These are phyloP conservation scores for Teunomyces pallodes DNA, from an alignment of 805 yeast genomes.

Conservation along the genomic window DNA sequence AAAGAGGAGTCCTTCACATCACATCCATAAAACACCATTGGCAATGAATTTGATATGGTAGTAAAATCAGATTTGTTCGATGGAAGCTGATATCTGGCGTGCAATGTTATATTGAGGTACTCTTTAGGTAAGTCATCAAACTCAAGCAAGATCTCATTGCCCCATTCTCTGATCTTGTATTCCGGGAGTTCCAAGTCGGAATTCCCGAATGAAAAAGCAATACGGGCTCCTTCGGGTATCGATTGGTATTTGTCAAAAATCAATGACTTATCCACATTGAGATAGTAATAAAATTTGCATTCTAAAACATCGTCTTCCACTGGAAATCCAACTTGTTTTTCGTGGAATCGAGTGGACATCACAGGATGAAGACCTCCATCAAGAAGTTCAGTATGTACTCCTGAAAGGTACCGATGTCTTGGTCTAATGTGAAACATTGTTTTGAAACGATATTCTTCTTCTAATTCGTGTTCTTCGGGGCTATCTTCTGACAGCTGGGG, in stretches of 20 bases:
- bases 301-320: slow-evolving; percentile 22
- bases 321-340: slow-evolving; percentile 8
- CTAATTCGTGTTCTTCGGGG: not conserved
- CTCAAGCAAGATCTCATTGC: slow-evolving; percentile 36
- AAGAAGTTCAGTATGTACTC: slow-evolving; percentile 4
- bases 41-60: slow-evolving; percentile 16
- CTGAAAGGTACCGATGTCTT: slow-evolving; percentile 24
- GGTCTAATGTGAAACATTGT: slow-evolving; percentile 45
- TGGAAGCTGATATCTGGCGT: slow-evolving; percentile 42
- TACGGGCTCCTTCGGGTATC: slow-evolving; percentile 19
- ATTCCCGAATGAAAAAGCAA: slow-evolving; percentile 30
- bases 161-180: slow-evolving; percentile 38
- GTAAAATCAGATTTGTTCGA: slow-evolving; percentile 9
- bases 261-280: slow-evolving; percentile 28
- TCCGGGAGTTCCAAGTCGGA: slow-evolving; percentile 40
- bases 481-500: slow-evolving; percentile 3
- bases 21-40: slow-evolving; percentile 38
- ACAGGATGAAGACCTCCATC: slow-evolving; percentile 40
- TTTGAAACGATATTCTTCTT: slow-evolving; percentile 22
- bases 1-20: slow-evolving; percentile 27
- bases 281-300: slow-evolving; percentile 34
- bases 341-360: slow-evolving; percentile 14
- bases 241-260: slow-evolving; percentile 40
- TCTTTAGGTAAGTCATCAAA: slow-evolving; percentile 10
- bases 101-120: slow-evolving; percentile 28